phyloP scores from a whole-genome alignment of 2,329 filamentous ascomycete genomes.

The Eutypella sp. region DNA sequence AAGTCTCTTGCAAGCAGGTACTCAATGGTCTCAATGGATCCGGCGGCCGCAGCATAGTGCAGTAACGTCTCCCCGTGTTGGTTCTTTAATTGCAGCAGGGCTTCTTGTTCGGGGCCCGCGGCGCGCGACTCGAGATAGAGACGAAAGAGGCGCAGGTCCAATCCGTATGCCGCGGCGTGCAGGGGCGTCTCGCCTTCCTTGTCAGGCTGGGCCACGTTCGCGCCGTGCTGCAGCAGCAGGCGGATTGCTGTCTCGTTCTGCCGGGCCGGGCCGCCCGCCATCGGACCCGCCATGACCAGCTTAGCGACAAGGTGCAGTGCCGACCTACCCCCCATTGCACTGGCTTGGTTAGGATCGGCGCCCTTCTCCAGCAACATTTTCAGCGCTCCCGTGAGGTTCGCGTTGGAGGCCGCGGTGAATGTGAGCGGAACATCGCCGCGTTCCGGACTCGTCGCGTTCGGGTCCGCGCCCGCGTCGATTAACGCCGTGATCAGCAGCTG shows the following conservation, averaged over 20 bases:
- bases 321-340: background rate
- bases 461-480: background rate
- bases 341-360: background rate
- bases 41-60: constrained; percentile 24
- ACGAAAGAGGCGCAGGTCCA: background rate
- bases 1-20: constrained; percentile 13
- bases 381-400: background rate
- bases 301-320: background rate
- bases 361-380: background rate
- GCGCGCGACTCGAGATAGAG: background rate
- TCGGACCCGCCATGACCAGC: background rate
- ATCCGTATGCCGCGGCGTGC: background rate
- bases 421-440: background rate
- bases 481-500: background rate
- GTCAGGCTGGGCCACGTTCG: background rate
- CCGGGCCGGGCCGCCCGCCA: background rate
- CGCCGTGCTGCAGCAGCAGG: background rate
- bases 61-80: constrained; percentile 20
- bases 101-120: background rate
- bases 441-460: no score
- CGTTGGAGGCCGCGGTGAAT: background rate
- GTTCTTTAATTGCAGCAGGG: constrained; percentile 5
- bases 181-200: background rate
- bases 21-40: constrained; percentile 14
- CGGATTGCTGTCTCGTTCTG: background rate